Evolutionary conservation across 2,329 filamentous ascomycete genomes (phyloP).

Genomic region (Xylariales sp.): DNA sequence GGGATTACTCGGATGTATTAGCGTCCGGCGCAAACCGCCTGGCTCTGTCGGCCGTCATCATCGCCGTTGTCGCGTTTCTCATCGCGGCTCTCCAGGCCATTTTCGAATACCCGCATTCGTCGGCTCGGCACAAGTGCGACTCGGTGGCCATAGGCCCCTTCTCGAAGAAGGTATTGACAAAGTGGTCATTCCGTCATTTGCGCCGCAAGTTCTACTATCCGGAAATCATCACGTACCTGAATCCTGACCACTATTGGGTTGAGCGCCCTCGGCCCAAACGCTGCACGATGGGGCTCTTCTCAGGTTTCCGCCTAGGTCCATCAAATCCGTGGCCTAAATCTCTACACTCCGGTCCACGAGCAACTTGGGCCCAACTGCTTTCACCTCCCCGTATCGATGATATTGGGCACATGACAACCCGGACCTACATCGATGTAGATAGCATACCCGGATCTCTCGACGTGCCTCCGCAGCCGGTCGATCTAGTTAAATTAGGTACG

Average conservation of each 20-base stretch:
- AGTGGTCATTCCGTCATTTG: constrained; percentile 14
- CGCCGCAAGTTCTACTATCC: constrained; percentile 14
- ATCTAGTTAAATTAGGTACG: background rate
- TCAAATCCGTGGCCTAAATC: no score
- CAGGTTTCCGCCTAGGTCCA: no score
- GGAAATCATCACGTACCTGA: no score
- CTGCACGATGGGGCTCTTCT: no score
- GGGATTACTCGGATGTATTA: constrained; percentile 1
- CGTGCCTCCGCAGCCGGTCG: background rate
- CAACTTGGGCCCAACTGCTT: no score
- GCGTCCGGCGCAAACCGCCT: constrained; percentile 19
- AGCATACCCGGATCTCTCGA: constrained; percentile 18
- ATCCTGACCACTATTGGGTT: no score
- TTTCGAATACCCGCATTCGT: constrained; percentile 13
- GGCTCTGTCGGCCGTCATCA: constrained; percentile 11
- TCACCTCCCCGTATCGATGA: no score
- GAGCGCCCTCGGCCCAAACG: no score
- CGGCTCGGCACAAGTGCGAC: constrained; percentile 7
- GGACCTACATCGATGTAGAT: background rate
- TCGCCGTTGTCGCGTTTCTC: constrained; percentile 12
- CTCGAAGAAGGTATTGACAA: background rate
- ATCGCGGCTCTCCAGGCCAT: constrained; percentile 12
- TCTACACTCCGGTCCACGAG: no score
- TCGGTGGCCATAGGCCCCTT: background rate
- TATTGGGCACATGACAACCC: no score